Evolutionary conservation across 2,329 filamentous ascomycete species (phyloP), one percentile per base, ranked within the genome.

Genomic region (Aspergillus clavatus): DNA sequence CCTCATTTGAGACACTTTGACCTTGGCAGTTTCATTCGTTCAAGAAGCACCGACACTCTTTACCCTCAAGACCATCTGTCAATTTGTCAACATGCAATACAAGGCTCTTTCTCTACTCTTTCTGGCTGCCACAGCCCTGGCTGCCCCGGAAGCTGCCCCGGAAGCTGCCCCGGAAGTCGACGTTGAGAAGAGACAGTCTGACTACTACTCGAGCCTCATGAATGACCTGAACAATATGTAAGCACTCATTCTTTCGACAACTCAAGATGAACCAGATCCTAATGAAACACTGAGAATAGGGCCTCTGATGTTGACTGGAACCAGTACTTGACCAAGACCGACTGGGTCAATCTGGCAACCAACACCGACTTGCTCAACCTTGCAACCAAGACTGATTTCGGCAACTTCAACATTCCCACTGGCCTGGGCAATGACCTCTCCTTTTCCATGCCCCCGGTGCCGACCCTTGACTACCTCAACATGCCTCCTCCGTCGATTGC

Each of bases 401-500:
- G 43, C 5, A 10, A 18, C 7, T n/a, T 11, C n/a, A 16, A 16
- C 16, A 11, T 35, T 10, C 31, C 31, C 14, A 35, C 31, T 21
- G 14, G 18, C 8, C 8, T 11, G 7, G 31, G 7, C 16, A 16
- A 16, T 18, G 3, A 19, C 16, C 3, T 8, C 18, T 18, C 18
- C 31, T 35, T 21, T 16, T 16, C 31, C 31, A 35, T 23, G 12
- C 23, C 37, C 23, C 11, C 37, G 23, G 43, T 42, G 26, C 43
- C 52, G 16, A 45, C 46, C 40, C 45, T 37, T 10, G 43, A 38
- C 12, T 28, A 33, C 5, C 16, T 31, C 23, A 47, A 45, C 27
- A 27, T 47, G 21, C 57, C 57, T 5, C 58, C 59, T 3, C 23
- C 48, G 7, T 59, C 59, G n/a, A 54, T 64, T 41, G 26, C 57